Conservation (phyloP, 2,329 filamentous ascomycete species). For the Ophiostoma ips region DNA sequence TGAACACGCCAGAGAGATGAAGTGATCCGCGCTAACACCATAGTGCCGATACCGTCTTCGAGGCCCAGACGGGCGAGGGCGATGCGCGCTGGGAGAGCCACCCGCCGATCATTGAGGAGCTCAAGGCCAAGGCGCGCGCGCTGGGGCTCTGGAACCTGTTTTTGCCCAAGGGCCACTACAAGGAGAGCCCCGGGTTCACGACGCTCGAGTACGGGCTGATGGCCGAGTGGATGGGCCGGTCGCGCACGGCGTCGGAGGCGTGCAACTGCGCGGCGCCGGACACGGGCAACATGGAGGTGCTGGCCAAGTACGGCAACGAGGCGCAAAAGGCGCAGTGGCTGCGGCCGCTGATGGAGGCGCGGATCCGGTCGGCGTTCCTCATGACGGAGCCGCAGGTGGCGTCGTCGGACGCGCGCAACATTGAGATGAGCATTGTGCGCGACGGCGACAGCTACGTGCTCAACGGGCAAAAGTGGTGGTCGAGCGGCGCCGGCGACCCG, state of each 20-base stretch:
- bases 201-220: slow-evolving; percentile 97
- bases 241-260: slow-evolving; percentile 67
- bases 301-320: slow-evolving; percentile 82
- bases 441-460: slow-evolving; percentile 84
- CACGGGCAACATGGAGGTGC: slow-evolving; percentile 90
- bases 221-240: slow-evolving; percentile 91
- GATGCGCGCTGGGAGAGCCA: slow-evolving; percentile 66
- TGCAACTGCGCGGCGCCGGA: slow-evolving; percentile 85
- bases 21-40: not conserved
- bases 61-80: slow-evolving; percentile 66
- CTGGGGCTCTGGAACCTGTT: slow-evolving; percentile 98
- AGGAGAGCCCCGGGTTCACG: slow-evolving; percentile 82
- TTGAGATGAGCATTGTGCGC: slow-evolving; percentile 65
- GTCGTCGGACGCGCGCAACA: slow-evolving; percentile 85
- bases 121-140: slow-evolving; percentile 70
- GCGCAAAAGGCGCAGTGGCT: slow-evolving; percentile 78
- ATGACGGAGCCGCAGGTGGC: slow-evolving; percentile 90
- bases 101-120: slow-evolving; percentile 70
- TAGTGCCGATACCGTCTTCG: slow-evolving; percentile 65
- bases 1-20: too few species aligned
- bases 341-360: slow-evolving; percentile 63
- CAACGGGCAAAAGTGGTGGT: slow-evolving; percentile 99
- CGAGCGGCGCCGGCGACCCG: slow-evolving; percentile 83
- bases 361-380: slow-evolving; percentile 78
- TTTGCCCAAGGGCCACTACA: slow-evolving; percentile 86